Base-by-base conservation (phyloP, 2,329 filamentous ascomycete genomes). In the Cryphonectria radicalis region DNA sequence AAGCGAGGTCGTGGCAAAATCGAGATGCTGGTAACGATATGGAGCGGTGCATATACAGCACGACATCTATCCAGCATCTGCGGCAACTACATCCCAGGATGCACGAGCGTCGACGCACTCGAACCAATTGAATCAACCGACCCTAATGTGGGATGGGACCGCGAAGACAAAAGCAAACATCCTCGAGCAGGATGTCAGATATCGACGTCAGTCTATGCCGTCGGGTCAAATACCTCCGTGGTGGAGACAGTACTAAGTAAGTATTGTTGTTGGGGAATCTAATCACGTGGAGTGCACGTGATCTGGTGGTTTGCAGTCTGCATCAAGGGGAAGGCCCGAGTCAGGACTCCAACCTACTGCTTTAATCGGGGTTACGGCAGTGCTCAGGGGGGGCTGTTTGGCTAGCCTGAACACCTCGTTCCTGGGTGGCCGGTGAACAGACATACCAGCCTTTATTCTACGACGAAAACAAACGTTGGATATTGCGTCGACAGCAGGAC, bases 381-480 rank as follows among this genome's bases (percentile, higher is more conserved):
- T 28, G 6, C 50, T 67, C 50, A 67, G 65, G 53, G 22, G 65
- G 22, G 53, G 14, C 32, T 60, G 65, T 60, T n/a, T 59, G 65
- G 50, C 53, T 67, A 43, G 65, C 50, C 50, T 35, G 37, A 37
- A 35, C 53, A 67, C 65, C 65, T 67, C 65, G 50, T 25, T 67
- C 37, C 65, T 67, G n/a, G 65, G 37, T 59, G n/a, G 14, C 6
- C 28, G 13, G 42, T 14, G 28, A 32, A 59, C 25, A 35, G 55
- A 28, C 55, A 32, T 4, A 32, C 3, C 32, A 32, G 25, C 17
- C 55, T 17, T 28, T 28, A 32, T 4, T 17, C 7, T 11, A 17
- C n/a, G 14, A 13, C 25, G 1, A 25, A 57, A 32, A 8, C n/a
- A 0, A 25, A 32, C 14, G 53, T 17, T 57, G 53, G 8, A 19